Evolutionary conservation across 345 rosid genomes (phyloP), one percentile per base, ranked within the genome.

Genomic region (Rhizophora apiculata): DNA sequence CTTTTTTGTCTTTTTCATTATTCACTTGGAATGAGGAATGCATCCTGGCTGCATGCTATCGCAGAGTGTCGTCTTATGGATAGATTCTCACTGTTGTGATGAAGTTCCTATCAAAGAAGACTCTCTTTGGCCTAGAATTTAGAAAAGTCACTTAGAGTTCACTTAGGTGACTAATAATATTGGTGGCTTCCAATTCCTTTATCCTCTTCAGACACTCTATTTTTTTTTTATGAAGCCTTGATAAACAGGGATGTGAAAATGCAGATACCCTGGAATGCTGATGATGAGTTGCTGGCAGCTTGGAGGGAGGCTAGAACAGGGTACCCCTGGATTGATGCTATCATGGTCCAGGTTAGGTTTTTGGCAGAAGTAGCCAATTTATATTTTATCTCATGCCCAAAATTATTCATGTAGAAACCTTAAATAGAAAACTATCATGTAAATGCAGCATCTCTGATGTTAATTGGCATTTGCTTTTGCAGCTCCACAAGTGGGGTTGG

Each of bases 321-420:
- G 66, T 91, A 84, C 68, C 98, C 98, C 72, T 94, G 98, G 98
- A 94, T 94, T 74, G 97, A 94, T 89, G 98, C 98, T 65, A 91
- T 91, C 67, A 91, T 94, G 98, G 82, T 88, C 74, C 97, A 94
- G 97, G 98, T 94, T 76, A 65, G 81, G 54, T 54, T 65, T 79
- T 60, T 68, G 74, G 64, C 29, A 51, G 70, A 22, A 49, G 59
- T 80, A 43, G 32, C 37, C 61, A 62, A 54, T 8, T 64, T 24
- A 34, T 24, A 6, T 58, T 32, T 43, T 15, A 58, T 24, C 26
- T 62, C 16, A 60, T 60, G 22, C 27, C 55, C 55, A 30, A 21
- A 70, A 21, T 31, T 62, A 62, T 43, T 43, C 18, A 19, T 67
- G 51, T 26, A 5, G 31, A 29, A 39, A 27, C 59, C 58, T 56